Evolutionary conservation across 1,284 basidiomycete species (phyloP).

Genomic region (Cryptococcus sp.): DNA sequence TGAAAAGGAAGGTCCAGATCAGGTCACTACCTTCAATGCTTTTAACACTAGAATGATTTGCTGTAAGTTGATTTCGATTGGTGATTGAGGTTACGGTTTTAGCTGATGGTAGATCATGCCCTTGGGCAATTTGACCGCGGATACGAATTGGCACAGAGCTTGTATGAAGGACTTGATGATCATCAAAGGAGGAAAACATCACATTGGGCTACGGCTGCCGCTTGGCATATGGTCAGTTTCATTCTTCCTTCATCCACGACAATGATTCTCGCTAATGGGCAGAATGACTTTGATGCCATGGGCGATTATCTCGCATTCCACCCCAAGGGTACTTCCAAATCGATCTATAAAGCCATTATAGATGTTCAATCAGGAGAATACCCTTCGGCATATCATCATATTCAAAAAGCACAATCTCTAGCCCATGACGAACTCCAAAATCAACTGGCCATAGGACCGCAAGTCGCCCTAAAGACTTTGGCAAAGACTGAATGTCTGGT

Average conservation of each 20-base stretch:
- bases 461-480: constrained; percentile 33
- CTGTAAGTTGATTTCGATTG: constrained; percentile 16
- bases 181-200: constrained; percentile 31
- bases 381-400: constrained; percentile 35
- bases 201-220: constrained; percentile 37
- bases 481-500: constrained; percentile 40
- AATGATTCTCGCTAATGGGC: neutral
- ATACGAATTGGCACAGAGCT: constrained; percentile 28
- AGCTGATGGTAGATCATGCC: constrained; percentile 26
- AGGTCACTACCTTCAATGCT: constrained; percentile 23
- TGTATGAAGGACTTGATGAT: constrained; percentile 35
- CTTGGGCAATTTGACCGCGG: constrained; percentile 33
- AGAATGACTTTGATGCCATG: constrained; percentile 42
- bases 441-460: constrained; percentile 25
- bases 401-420: constrained; percentile 36
- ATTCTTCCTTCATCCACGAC: neutral
- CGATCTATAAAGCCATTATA: constrained; percentile 44
- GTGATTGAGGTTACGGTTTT: neutral
- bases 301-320: constrained; percentile 39
- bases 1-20: constrained; percentile 15
- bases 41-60: constrained; percentile 38
- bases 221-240: constrained; percentile 38
- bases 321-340: constrained; percentile 40
- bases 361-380: constrained; percentile 36
- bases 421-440: constrained; percentile 40